These are phyloP conservation scores for Xylaria digitata DNA, from an alignment of 2,329 filamentous ascomycete genomes.

Conservation along the genomic window DNA sequence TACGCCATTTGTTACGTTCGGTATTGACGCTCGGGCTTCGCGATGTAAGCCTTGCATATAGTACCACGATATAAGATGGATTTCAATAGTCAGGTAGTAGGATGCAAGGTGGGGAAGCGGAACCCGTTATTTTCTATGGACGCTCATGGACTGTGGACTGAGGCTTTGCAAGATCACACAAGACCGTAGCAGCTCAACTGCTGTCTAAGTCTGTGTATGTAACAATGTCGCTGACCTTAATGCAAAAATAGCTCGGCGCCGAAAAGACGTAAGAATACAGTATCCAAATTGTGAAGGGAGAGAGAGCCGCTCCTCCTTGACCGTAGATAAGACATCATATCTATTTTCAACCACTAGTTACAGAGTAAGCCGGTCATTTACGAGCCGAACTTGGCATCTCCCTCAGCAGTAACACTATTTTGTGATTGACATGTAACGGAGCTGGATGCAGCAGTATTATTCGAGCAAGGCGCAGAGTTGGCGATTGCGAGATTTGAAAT, in stretches of 20 bases:
- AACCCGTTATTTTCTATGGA: slow-evolving; percentile 15
- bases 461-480: slow-evolving; percentile 18
- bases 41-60: slow-evolving; percentile 20
- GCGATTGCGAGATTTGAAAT: slow-evolving; percentile 2
- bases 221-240: background rate
- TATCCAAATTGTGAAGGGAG: background rate
- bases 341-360: slow-evolving; percentile 22
- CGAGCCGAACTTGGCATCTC: slow-evolving; percentile 1
- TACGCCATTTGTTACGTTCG: slow-evolving; percentile 5
- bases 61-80: slow-evolving; percentile 10
- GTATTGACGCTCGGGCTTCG: slow-evolving; percentile 1
- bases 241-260: slow-evolving; percentile 53
- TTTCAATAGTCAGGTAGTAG: slow-evolving; percentile 18
- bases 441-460: slow-evolving; percentile 1
- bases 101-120: slow-evolving; percentile 21
- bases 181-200: background rate
- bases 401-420: background rate
- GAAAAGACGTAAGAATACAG: slow-evolving; percentile 3
- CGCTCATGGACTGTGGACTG: background rate
- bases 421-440: slow-evolving; percentile 4
- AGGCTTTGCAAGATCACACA: slow-evolving; percentile 9
- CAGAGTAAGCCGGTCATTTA: slow-evolving; percentile 17
- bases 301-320: background rate
- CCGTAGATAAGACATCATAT: slow-evolving; percentile 6
- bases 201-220: background rate